Conservation (phyloP, 306 rosid species). For the Ormosia emarginata region DNA sequence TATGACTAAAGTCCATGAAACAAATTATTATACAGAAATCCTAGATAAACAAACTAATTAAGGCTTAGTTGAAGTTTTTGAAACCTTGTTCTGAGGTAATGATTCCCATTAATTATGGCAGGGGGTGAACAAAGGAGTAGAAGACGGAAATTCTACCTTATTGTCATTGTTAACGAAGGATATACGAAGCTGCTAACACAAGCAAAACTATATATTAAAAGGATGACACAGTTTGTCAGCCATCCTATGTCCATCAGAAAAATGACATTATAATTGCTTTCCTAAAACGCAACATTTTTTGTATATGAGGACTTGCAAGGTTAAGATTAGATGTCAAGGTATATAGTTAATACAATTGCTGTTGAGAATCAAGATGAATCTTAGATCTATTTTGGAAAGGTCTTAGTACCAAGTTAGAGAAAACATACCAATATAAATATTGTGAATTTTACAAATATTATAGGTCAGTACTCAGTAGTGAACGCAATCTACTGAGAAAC, state of each 20-base stretch:
- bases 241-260: background rate
- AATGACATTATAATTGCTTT: slow-evolving; percentile 8
- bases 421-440: slow-evolving; percentile 8
- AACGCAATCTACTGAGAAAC: background rate
- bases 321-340: slow-evolving; percentile 1
- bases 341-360: background rate
- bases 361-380: slow-evolving; percentile 1
- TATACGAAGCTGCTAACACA: slow-evolving; percentile 21
- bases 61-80: background rate
- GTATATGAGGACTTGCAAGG: slow-evolving; percentile 4
- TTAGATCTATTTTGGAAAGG: background rate
- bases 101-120: slow-evolving; percentile 23
- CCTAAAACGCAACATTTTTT: slow-evolving; percentile 13
- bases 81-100: background rate
- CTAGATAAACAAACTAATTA: background rate
- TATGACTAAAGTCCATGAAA: background rate
- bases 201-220: slow-evolving; percentile 3
- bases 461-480: background rate
- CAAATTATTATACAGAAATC: background rate
- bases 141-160: slow-evolving; percentile 25
- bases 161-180: slow-evolving; percentile 23
- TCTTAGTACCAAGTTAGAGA: background rate
- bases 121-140: slow-evolving; percentile 24
- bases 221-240: slow-evolving; percentile 6
- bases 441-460: background rate